Conservation (phyloP, 179 eudicot genomes). For the Corrigiola litoralis region DNA sequence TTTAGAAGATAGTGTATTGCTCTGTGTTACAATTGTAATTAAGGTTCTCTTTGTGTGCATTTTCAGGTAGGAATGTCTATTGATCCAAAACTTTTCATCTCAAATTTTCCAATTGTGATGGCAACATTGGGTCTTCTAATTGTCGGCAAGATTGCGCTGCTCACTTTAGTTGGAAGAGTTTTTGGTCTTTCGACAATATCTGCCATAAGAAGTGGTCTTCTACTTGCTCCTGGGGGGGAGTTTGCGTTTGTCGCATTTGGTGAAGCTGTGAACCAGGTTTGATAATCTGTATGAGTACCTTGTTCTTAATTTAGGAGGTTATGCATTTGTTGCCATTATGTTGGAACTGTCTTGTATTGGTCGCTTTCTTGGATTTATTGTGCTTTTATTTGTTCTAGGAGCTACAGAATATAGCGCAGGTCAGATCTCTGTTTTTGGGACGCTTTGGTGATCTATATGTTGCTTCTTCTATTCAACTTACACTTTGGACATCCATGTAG, state of each 20-base stretch:
- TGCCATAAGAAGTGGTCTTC: conserved; percentile 83
- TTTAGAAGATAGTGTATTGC: background rate
- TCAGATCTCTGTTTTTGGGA: background rate
- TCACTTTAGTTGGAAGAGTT: conserved; percentile 68
- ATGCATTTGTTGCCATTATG: background rate
- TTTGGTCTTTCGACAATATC: conserved; percentile 85
- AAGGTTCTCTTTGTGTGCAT: conserved; percentile 11
- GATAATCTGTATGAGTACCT: background rate
- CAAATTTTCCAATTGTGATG: conserved; percentile 77
- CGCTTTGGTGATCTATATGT: conserved; percentile 4
- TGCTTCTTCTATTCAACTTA: background rate
- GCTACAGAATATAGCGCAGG: background rate
- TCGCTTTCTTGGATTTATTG: background rate
- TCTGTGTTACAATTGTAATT: background rate
- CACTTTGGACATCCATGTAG: conserved; percentile 2
- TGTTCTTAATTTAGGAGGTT: too few relatives aligned
- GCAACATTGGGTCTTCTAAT: conserved; percentile 75
- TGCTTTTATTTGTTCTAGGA: background rate
- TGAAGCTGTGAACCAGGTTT: conserved; percentile 98
- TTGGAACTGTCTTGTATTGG: conserved; percentile 4
- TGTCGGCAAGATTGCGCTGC: conserved; percentile 83
- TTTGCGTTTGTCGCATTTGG: conserved; percentile 99
- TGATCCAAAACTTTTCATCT: conserved; percentile 88
- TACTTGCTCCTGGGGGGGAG: conserved; percentile 99
- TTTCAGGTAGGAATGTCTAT: conserved; percentile 99